phyloP scores from a whole-genome alignment of 306 rosid genomes.

The Casuarina glauca region DNA sequence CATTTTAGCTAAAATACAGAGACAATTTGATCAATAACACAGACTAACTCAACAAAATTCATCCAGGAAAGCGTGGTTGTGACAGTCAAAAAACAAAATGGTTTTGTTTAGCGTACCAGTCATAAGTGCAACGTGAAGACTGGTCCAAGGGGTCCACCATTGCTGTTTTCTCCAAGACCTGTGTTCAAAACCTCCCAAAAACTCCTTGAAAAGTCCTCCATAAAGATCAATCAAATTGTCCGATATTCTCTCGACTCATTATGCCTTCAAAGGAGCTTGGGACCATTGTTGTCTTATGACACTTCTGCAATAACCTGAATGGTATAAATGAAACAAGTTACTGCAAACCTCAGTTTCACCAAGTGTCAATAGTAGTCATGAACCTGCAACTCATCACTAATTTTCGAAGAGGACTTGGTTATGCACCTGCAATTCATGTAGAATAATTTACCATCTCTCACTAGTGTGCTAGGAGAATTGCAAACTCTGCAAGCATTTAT shows the following conservation, averaged over 20 bases:
- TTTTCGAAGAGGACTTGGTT: background rate
- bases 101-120: background rate
- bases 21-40: too few relatives aligned
- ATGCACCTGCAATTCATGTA: background rate
- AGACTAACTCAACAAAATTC: too few relatives aligned
- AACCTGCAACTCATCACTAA: background rate
- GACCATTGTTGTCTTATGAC: background rate
- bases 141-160: too few relatives aligned
- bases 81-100: background rate
- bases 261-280: background rate
- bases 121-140: background rate
- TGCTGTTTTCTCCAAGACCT: background rate
- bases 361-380: background rate
- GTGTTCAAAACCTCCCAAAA: background rate
- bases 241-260: background rate
- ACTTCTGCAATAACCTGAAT: background rate
- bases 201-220: background rate
- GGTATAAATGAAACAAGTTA: background rate
- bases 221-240: background rate
- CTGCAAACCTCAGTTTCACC: background rate
- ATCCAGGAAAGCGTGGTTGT: too few relatives aligned
- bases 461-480: background rate
- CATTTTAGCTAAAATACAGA: too few relatives aligned
- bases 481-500: constrained; percentile 2
- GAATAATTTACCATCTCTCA: background rate